Percentiles rank a stretch among this genome's conserved stretches.
These are phyloP conservation scores for Erodium trifolium DNA, from an alignment of 441 rosid species.

Conservation along the genomic window DNA sequence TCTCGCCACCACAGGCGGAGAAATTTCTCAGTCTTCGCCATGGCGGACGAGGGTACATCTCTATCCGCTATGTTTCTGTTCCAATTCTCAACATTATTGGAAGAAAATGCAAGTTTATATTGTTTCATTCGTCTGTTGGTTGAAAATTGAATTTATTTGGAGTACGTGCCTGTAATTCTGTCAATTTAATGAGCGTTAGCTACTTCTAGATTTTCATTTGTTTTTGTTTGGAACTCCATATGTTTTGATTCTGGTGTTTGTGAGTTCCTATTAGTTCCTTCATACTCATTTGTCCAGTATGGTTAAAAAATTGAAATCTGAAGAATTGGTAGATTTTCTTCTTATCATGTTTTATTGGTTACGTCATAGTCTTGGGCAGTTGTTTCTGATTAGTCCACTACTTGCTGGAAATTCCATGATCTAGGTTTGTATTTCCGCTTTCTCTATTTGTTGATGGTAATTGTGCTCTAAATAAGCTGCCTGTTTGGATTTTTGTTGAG, in stretches of 20 bases:
- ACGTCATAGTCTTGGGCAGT: not conserved
- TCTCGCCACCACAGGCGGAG: constrained; percentile 29
- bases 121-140: too few relatives aligned
- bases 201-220: too few relatives aligned
- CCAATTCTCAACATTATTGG: too few relatives aligned
- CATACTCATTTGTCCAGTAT: too few relatives aligned
- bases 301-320: not conserved
- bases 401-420: not conserved
- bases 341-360: not conserved
- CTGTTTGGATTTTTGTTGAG: not conserved
- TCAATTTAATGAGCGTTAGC: too few relatives aligned
- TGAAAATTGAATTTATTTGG: too few relatives aligned
- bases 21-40: constrained; percentile 60
- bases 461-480: not conserved
- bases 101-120: too few relatives aligned
- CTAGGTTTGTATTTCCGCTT: not conserved
- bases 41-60: constrained; percentile 22
- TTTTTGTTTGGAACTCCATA: too few relatives aligned
- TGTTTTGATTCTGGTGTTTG: too few relatives aligned
- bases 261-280: too few relatives aligned
- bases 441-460: not conserved
- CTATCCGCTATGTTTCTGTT: not conserved
- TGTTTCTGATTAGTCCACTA: too few relatives aligned
- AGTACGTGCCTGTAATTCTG: too few relatives aligned
- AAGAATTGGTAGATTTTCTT: not conserved